Evolutionary conservation across 129 eudicot genomes (phyloP), one percentile per base, ranked within the genome.

Genomic region (Helichrysum umbraculigerum): DNA sequence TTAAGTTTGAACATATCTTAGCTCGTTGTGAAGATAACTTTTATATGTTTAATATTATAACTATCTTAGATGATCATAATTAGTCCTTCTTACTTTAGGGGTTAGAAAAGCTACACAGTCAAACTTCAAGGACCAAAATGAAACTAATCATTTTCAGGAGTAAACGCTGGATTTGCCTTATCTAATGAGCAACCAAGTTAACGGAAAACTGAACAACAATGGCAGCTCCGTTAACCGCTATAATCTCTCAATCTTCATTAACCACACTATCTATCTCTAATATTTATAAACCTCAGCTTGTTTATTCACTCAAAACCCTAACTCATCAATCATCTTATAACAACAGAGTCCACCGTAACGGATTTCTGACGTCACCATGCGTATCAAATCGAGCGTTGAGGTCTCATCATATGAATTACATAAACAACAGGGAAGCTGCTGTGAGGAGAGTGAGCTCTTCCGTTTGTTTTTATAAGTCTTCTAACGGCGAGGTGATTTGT

Each of bases 371-470:
- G 76, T 70, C 83, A 63, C 42, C 68, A 39, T 64, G 54, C 34
- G 70, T 66, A 44, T 80, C 79, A 14, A 32, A 28, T 6, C 81
- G 70, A 77, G 50, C 60, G 68, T 76, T 32, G 7, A 41, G 73
- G 50, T 37, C 74, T 63, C 81, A 71, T 54, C 77, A 54, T 39
- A 3, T 50, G 8, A 51, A 10, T 37, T 8, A 34, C 22, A 57
- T 50, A 70, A 61, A 71, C 61, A 56, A 12, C 60, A 54, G 16
- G n/a, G 63, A 79, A 6, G 51, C 47, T 34, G 28, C 17, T 51
- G 52, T 44, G 52, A 82, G 75, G 59, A 82, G 85, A 83, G 76
- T 70, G 7, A 34, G 72, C 20, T 79, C 85, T 44, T 81, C 86
- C 8, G 17, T 83, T 15, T 80, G 87, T 52, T 80, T 41, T 35